These are phyloP conservation scores for Zanthoxylum bungeanum DNA, from an alignment of 345 rosid genomes.

Conservation along the genomic window DNA sequence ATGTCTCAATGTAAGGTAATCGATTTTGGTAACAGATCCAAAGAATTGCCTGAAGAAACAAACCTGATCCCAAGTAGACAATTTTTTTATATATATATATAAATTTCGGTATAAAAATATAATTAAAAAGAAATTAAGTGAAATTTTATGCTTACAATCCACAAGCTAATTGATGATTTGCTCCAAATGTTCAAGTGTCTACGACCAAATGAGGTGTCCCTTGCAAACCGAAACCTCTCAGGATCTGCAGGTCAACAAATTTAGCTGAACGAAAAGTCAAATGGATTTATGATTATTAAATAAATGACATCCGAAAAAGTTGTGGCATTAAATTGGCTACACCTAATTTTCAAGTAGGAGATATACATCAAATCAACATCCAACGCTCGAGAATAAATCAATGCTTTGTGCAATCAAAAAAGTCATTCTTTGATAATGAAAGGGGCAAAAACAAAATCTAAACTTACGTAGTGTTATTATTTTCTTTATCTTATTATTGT, in stretches of 20 bases:
- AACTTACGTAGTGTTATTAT: too few relatives aligned
- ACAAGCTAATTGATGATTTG: conserved; percentile 53
- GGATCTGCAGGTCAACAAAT: conserved; percentile 56
- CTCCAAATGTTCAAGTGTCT: conserved; percentile 82
- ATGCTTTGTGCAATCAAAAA: not conserved
- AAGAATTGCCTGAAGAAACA: conserved; percentile 95
- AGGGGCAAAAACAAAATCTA: too few relatives aligned
- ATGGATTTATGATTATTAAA: not conserved
- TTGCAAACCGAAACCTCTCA: conserved; percentile 91
- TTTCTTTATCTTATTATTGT: too few relatives aligned
- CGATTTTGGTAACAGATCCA: conserved; percentile 80
- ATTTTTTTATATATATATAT: not conserved
- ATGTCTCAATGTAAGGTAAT: conserved; percentile 82
- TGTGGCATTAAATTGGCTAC: not conserved
- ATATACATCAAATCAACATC: not conserved
- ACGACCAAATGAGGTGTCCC: conserved; percentile 89
- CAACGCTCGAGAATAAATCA: not conserved
- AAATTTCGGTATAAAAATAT: not conserved
- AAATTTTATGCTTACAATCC: conserved; percentile 61
- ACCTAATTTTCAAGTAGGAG: not conserved
- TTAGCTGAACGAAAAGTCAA: not conserved
- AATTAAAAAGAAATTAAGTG: not conserved
- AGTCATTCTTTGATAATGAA: not conserved
- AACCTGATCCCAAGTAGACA: conserved; percentile 38
- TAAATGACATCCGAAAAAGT: not conserved